Base-by-base conservation (phyloP, 108 stramenopile genomes). In the Cyclotella choctawhatcheeana region DNA sequence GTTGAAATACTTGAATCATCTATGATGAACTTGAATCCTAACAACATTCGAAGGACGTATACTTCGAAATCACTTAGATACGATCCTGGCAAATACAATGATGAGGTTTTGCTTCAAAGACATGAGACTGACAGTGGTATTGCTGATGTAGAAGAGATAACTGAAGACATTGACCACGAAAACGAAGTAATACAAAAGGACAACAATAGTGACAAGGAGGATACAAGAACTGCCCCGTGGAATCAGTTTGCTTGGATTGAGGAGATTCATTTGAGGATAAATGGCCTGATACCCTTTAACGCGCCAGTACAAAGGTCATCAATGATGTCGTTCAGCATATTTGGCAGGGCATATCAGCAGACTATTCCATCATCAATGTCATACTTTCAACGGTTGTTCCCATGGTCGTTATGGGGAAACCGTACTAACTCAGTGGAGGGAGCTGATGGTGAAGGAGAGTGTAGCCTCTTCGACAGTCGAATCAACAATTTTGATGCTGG, bases 201-300 rank as follows among this genome's bases (percentile, higher is more conserved):
- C 33, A 59, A 75, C 17, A 21, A 20, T 31, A 51, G 20, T n/a
- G 40, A 40, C 31, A 43, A 34, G 13, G 73, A 67, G 53, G 77
- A 69, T 8, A 54, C 32, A 18, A 84, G 89, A 0, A 79, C 82
- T 22, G 91, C 91, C 22, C 93, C 93, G 16, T 92, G 89, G 93
- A 89, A 92, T 82, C 93, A 94, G 66, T 91, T 89, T 73, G 90
- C 93, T 2, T 94, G 91, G 91, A 81, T 87, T n/a, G 91, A 94
- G 73, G 93, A 94, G 73, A 75, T 92, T 73, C 64, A 76, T 55
- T 71, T 89, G 54, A 65, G 92, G 69, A 87, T 88, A n/a, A 63
- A 84, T 69, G 90, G 90, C 2, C 67, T 82, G 5, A 77, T 91
- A 0, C 75, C 82, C 3, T 89, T 86, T 76, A 85, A 79, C 44